A percentile compares a stretch with the other conserved stretches of the same genome.
These are phyloP conservation scores for Pestalotiopsis sp. DNA, from an alignment of 2,329 filamentous ascomycete species.

Conservation along the genomic window DNA sequence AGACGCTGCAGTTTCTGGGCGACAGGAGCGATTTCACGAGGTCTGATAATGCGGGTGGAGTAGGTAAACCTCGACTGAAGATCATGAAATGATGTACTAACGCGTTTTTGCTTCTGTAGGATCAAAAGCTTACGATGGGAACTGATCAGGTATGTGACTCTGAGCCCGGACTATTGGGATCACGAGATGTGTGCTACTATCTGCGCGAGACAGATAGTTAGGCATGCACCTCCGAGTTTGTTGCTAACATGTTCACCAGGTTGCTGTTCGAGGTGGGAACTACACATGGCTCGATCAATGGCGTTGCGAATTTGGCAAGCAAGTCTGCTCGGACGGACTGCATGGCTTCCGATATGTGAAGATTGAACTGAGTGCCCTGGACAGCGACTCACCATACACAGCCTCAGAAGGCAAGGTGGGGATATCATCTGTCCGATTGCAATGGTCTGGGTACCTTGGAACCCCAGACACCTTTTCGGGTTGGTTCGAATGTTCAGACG, in stretches of 20 bases:
- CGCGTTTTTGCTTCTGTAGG: slow-evolving; percentile 17
- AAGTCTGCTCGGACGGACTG: slow-evolving; percentile 52
- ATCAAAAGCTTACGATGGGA: slow-evolving; percentile 36
- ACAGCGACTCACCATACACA: slow-evolving; percentile 44
- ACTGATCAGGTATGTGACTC: slow-evolving; percentile 42
- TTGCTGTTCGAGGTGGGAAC: slow-evolving; percentile 40
- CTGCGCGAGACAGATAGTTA: background rate
- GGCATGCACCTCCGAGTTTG: background rate
- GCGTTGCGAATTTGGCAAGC: slow-evolving; percentile 40
- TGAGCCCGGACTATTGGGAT: background rate
- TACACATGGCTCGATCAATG: slow-evolving; percentile 46
- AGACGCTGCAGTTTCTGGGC: slow-evolving; percentile 44
- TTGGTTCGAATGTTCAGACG: slow-evolving; percentile 53
- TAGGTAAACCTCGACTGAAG: background rate
- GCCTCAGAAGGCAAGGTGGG: slow-evolving; percentile 40
- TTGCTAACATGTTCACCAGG: slow-evolving; percentile 24
- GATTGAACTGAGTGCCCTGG: slow-evolving; percentile 45
- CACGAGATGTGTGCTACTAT: background rate
- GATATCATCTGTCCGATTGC: slow-evolving; percentile 42
- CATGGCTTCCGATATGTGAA: slow-evolving; percentile 55
- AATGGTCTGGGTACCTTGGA: slow-evolving; percentile 45
- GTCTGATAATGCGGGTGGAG: slow-evolving; percentile 37
- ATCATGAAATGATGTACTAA: background rate
- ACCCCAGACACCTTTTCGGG: slow-evolving; percentile 49
- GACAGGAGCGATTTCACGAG: slow-evolving; percentile 48